These are phyloP conservation scores for Aspergillus brasiliensis DNA, from an alignment of 2,329 filamentous ascomycete genomes.

Conservation along the genomic window DNA sequence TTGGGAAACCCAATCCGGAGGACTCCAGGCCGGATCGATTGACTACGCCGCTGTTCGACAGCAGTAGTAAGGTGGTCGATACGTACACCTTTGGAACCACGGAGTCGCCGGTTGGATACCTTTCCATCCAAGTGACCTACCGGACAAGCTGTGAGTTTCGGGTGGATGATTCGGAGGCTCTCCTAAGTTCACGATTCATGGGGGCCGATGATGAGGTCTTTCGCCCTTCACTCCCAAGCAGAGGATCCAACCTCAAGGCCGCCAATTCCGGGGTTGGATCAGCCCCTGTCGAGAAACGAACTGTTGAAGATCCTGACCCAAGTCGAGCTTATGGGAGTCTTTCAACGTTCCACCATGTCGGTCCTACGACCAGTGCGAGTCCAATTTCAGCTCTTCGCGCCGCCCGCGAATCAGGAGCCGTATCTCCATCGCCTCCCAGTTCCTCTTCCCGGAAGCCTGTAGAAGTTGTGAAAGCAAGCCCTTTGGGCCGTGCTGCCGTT, in stretches of 20 bases:
- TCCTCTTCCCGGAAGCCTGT: constrained; percentile 54
- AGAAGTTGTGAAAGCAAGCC: constrained; percentile 37
- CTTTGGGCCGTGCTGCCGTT: constrained; percentile 34
- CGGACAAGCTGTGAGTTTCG: constrained; percentile 87
- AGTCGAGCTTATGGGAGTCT: constrained; percentile 86
- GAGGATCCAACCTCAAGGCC: constrained; percentile 38
- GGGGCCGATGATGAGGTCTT: constrained; percentile 87
- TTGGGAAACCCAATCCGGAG: constrained; percentile 55
- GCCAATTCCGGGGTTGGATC: constrained; percentile 66
- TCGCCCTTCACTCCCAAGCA: constrained; percentile 70
- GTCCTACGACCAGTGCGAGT: constrained; percentile 74
- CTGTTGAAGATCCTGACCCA: constrained; percentile 57
- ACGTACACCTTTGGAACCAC: constrained; percentile 80
- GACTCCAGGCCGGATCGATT: constrained; percentile 67
- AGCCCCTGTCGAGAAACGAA: constrained; percentile 64
- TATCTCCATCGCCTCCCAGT: constrained; percentile 53
- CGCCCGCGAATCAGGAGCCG: constrained; percentile 57
- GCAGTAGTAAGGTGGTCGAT: constrained; percentile 65
- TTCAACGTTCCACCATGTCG: constrained; percentile 82
- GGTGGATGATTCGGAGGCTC: constrained; percentile 85
- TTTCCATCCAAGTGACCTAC: constrained; percentile 80
- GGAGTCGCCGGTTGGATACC: constrained; percentile 81
- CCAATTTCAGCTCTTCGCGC: constrained; percentile 81
- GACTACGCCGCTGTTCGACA: constrained; percentile 68
- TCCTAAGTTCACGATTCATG: constrained; percentile 91